Percentiles rank a stretch among this genome's conserved stretches.
Evolutionary conservation across 345 rosid species (phyloP).

Genomic region (Hibiscus trionum): DNA sequence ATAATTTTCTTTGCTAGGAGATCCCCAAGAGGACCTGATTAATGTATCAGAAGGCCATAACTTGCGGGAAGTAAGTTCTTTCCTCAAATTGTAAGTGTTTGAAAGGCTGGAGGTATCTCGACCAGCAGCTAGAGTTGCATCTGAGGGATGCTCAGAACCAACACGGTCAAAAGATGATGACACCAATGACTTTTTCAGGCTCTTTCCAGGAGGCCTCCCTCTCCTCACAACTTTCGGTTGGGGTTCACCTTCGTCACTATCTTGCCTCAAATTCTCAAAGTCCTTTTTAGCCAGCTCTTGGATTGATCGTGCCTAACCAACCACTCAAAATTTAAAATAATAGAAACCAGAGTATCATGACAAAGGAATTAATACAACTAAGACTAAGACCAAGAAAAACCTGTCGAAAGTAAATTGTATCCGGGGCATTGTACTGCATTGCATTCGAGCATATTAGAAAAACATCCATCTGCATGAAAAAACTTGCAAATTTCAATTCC

Average conservation of each 20-base stretch:
- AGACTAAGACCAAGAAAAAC: conserved; percentile 29
- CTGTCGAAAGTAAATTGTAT: conserved; percentile 88
- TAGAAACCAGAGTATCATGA: conserved; percentile 3
- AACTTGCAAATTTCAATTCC: conserved; percentile 12
- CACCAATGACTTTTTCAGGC: conserved; percentile 50
- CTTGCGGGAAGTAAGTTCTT: conserved; percentile 34
- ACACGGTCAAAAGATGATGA: conserved; percentile 44
- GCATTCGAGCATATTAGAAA: conserved; percentile 85
- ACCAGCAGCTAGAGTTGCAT: conserved; percentile 53
- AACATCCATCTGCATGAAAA: conserved; percentile 63
- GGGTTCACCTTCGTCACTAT: conserved; percentile 81
- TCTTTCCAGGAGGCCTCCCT: conserved; percentile 62
- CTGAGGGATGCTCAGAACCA: conserved; percentile 60
- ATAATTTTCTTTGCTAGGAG: conserved; percentile 46
- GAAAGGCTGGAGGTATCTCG: conserved; percentile 42
- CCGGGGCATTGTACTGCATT: conserved; percentile 90
- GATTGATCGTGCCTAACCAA: conserved; percentile 70
- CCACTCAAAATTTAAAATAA: conserved; percentile 14
- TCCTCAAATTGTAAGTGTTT: conserved; percentile 62
- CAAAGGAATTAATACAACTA: neutral
- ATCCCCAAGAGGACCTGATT: conserved; percentile 36
- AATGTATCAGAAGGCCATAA: conserved; percentile 48
- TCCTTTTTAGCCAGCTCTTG: conserved; percentile 90
- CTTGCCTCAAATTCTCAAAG: conserved; percentile 86
- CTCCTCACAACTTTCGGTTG: conserved; percentile 52